phyloP scores from a whole-genome alignment of 805 yeast species.

The Komagataella ulmi region DNA sequence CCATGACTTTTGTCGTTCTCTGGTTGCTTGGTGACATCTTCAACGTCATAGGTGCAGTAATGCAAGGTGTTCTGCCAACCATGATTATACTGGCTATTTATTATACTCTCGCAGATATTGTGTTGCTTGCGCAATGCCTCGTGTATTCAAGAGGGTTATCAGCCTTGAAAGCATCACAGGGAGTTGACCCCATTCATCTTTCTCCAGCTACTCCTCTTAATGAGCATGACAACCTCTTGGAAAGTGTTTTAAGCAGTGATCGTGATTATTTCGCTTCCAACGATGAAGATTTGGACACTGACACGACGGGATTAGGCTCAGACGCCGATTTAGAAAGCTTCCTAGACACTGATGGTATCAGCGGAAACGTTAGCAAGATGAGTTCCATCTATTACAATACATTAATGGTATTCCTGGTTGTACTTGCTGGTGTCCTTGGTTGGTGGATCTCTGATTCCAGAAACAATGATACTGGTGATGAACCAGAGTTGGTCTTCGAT shows the following conservation, averaged over 20 bases:
- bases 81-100: constrained; percentile 89
- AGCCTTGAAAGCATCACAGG: constrained; percentile 12
- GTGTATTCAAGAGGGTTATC: constrained; percentile 49
- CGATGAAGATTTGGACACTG: constrained; percentile 8
- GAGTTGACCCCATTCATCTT: constrained; percentile 62
- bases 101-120: constrained; percentile 83
- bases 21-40: constrained; percentile 94
- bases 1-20: constrained; percentile 70
- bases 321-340: constrained; percentile 12
- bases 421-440: constrained; percentile 73
- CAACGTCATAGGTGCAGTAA: constrained; percentile 80
- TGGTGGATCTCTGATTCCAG: constrained; percentile 54
- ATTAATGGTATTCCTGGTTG: constrained; percentile 51
- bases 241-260: constrained; percentile 39
- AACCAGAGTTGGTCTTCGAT: constrained; percentile 43
- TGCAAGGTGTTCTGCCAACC: constrained; percentile 87
- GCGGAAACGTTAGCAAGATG: constrained; percentile 2
- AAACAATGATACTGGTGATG: constrained; percentile 17
- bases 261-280: constrained; percentile 8
- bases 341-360: constrained; percentile 17
- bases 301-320: constrained; percentile 10
- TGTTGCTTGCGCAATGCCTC: constrained; percentile 72
- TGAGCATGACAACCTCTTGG: constrained; percentile 47
- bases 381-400: constrained; percentile 15
- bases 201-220: constrained; percentile 82